Evolutionary conservation across 495 filamentous ascomycete genomes (phyloP).

Genomic region (Extremus antarcticus): DNA sequence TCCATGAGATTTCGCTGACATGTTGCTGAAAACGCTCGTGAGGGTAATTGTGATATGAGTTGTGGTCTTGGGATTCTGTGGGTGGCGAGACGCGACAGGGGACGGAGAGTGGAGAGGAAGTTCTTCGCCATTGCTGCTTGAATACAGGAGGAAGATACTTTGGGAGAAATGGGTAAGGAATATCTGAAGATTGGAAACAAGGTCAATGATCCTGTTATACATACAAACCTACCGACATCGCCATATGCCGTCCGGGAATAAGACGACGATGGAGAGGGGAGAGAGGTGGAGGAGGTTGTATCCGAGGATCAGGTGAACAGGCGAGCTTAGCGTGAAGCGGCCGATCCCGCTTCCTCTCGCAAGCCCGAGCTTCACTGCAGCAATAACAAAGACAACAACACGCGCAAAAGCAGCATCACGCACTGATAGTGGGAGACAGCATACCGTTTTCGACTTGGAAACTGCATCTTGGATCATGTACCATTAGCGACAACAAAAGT

Average conservation of each 20-base stretch:
- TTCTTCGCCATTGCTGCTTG: neutral
- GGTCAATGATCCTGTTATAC: neutral
- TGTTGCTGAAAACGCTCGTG: constrained; percentile 26
- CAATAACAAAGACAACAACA: neutral
- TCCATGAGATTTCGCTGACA: constrained; percentile 50
- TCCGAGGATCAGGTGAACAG: too few relatives aligned
- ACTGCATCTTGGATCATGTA: neutral
- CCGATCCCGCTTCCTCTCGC: too few relatives aligned
- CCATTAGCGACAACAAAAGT: neutral
- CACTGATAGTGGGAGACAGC: neutral
- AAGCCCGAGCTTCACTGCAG: neutral
- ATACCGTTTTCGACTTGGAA: neutral
- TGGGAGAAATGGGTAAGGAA: neutral
- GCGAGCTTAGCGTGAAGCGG: too few relatives aligned
- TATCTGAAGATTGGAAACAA: neutral
- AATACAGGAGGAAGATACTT: neutral
- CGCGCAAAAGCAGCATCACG: neutral
- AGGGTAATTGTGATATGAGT: neutral
- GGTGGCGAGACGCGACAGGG: constrained; percentile 1
- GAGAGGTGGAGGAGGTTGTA: too few relatives aligned
- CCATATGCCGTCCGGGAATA: neutral
- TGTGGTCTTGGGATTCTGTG: neutral
- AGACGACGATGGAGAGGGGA: too few relatives aligned
- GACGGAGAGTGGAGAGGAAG: constrained; percentile 1
- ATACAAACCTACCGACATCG: neutral